Percentiles rank a stretch among this genome's conserved stretches.
phyloP scores from a whole-genome alignment of 2,329 filamentous ascomycete species.

The Cladosporium sp. region DNA sequence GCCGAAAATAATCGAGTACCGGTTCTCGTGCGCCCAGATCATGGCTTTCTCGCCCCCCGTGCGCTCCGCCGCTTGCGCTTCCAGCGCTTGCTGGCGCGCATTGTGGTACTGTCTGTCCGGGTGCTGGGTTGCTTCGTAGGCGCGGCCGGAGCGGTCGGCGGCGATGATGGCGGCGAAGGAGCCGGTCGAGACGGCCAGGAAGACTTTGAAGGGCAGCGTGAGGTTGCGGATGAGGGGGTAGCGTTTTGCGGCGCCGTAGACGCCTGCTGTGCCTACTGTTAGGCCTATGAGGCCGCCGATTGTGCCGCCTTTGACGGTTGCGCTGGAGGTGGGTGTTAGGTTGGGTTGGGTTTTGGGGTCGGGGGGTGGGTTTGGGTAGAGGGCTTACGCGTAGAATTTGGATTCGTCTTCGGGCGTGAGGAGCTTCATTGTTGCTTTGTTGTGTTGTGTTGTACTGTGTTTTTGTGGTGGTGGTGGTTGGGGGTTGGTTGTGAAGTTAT shows the following conservation, averaged over 20 bases:
- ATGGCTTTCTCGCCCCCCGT: slow-evolving; percentile 55
- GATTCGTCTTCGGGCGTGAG: slow-evolving; percentile 89
- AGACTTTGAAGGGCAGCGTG: slow-evolving; percentile 84
- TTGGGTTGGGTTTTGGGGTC: background rate
- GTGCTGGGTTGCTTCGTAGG: slow-evolving; percentile 66
- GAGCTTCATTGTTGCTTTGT: slow-evolving; percentile 70
- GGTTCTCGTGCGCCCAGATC: slow-evolving; percentile 72
- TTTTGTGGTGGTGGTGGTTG: background rate
- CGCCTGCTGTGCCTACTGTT: slow-evolving; percentile 60
- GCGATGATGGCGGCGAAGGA: slow-evolving; percentile 80
- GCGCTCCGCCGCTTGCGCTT: slow-evolving; percentile 50
- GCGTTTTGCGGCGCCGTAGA: slow-evolving; percentile 61
- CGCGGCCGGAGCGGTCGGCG: slow-evolving; percentile 69
- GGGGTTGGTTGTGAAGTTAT: background rate
- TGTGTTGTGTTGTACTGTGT: background rate
- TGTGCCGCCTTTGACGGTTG: slow-evolving; percentile 73
- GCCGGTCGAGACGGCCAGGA: slow-evolving; percentile 74
- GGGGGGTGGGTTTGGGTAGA: background rate
- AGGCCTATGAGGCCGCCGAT: slow-evolving; percentile 68
- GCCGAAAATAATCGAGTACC: slow-evolving; percentile 77
- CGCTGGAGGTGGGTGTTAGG: slow-evolving; percentile 35
- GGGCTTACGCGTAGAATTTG: slow-evolving; percentile 68
- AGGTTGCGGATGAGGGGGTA: slow-evolving; percentile 75
- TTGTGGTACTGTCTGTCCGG: slow-evolving; percentile 64
- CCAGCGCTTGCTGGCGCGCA: slow-evolving; percentile 52